These are phyloP conservation scores for Jaltomata sinuosa DNA, from an alignment of 257 asterid species.

Conservation along the genomic window DNA sequence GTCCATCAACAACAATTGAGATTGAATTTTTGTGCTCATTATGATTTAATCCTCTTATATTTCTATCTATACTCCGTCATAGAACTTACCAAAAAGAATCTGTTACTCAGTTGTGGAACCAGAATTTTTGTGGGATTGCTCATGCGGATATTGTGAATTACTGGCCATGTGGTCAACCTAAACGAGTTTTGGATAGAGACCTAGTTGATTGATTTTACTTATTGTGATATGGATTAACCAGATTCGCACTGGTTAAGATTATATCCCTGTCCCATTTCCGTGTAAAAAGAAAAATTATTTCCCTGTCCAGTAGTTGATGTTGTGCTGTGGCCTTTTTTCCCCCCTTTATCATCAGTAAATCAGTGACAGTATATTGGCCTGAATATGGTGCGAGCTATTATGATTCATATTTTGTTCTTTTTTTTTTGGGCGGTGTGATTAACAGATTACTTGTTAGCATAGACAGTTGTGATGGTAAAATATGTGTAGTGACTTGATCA, in stretches of 20 bases:
- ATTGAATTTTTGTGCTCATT: neutral
- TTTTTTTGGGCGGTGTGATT: neutral
- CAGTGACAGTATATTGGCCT: neutral
- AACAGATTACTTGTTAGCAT: neutral
- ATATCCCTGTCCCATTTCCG: neutral
- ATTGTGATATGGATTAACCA: neutral
- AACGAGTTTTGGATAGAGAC: neutral
- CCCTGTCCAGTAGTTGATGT: neutral
- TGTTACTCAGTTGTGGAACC: neutral
- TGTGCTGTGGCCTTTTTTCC: neutral
- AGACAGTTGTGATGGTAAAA: neutral
- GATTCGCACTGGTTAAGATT: neutral
- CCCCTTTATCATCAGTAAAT: neutral
- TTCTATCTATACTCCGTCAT: neutral
- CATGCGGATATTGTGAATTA: neutral
- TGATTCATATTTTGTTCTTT: neutral
- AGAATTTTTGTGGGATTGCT: neutral
- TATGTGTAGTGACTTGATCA: neutral
- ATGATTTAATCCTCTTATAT: neutral
- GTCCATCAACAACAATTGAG: neutral
- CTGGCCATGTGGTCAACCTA: neutral
- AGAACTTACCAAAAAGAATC: neutral
- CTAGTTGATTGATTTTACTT: neutral
- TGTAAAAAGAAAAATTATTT: neutral
- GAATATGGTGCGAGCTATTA: neutral